Conservation (phyloP, 1,284 basidiomycete species). For the Boletus hoseneyae region DNA sequence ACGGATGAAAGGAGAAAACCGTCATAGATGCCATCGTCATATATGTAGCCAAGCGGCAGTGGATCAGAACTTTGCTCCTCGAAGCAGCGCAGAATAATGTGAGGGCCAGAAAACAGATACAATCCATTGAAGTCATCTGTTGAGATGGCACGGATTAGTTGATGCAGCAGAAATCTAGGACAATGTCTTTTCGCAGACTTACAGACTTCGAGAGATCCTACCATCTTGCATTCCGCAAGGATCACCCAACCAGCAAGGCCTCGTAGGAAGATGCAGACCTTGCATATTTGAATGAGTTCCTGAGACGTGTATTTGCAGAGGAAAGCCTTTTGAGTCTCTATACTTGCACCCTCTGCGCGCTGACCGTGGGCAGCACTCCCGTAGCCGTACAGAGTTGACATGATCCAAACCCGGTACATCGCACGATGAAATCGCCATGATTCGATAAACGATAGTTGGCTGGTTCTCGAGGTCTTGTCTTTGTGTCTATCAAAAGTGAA, state of each 20-base stretch:
- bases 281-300: constrained; percentile 17
- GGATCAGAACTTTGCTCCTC: constrained; percentile 12
- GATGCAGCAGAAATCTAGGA: neutral
- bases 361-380: neutral
- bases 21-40: constrained; percentile 1
- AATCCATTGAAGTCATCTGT: constrained; percentile 15
- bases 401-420: constrained; percentile 32
- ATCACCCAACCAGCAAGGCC: constrained; percentile 5
- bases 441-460: constrained; percentile 29
- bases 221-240: constrained; percentile 6
- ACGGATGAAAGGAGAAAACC: constrained; percentile 5
- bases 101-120: constrained; percentile 19
- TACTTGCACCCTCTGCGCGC: neutral
- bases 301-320: constrained; percentile 15
- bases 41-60: constrained; percentile 1
- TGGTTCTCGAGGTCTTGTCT: constrained; percentile 27
- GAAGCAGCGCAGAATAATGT: constrained; percentile 14
- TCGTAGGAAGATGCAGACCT: constrained; percentile 9
- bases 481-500: constrained; percentile 28
- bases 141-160: neutral
- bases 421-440: constrained; percentile 35
- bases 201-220: constrained; percentile 16
- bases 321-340: constrained; percentile 9
- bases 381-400: constrained; percentile 17
- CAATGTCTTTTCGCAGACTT: neutral